Evolutionary conservation across 331 rosid genomes (phyloP).

Genomic region (Spiraea crenata): DNA sequence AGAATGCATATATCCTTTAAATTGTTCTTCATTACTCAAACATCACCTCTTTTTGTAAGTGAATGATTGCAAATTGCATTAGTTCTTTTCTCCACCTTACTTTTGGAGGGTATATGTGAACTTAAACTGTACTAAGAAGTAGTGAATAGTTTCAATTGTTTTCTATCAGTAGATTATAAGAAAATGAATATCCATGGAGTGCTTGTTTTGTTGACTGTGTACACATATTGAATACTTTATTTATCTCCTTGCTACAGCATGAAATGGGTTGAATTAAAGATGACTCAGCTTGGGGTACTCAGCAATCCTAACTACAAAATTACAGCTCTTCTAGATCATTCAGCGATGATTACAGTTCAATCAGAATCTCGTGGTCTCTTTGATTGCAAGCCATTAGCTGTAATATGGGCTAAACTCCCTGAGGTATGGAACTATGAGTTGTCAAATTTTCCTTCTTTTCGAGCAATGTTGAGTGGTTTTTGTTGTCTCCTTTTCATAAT

Average conservation of each 20-base stretch:
- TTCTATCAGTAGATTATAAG: background rate
- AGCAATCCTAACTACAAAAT: conserved; percentile 90
- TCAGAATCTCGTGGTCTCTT: conserved; percentile 78
- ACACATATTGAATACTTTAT: too few species aligned
- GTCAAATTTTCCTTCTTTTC: background rate
- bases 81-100: background rate
- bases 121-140: background rate
- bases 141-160: background rate
- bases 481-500: background rate
- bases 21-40: background rate
- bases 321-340: conserved; percentile 84
- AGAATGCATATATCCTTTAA: background rate
- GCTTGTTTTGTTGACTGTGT: too few species aligned
- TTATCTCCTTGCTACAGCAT: conserved; percentile 48
- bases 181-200: background rate
- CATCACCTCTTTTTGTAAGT: background rate
- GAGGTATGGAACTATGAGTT: conserved; percentile 47
- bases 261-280: conserved; percentile 89
- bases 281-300: conserved; percentile 93
- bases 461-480: background rate
- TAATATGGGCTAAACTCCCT: conserved; percentile 93
- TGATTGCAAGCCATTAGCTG: conserved; percentile 95
- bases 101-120: background rate
- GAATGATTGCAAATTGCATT: background rate
- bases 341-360: conserved; percentile 94